Conservation (phyloP, 495 filamentous ascomycete genomes). For the Penicillium macrosclerotiorum region DNA sequence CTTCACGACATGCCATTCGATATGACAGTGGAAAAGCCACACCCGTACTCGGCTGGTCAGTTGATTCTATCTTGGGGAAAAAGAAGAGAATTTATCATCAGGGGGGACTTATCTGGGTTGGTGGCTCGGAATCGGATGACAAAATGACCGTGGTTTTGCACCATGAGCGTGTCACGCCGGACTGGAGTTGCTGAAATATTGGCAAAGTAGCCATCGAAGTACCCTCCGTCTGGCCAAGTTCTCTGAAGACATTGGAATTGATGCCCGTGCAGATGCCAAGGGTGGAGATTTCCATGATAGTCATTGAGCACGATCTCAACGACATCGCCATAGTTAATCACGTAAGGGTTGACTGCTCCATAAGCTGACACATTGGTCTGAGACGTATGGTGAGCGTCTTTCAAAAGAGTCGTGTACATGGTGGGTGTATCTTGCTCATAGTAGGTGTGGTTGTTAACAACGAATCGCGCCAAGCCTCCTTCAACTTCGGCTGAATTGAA, state of each 20-base stretch:
- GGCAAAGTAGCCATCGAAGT: slow-evolving; percentile 30
- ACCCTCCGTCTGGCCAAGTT: slow-evolving; percentile 41
- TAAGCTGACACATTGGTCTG: slow-evolving; percentile 32
- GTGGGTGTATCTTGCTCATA: slow-evolving; percentile 62
- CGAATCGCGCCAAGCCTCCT: slow-evolving; percentile 54
- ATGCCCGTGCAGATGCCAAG: slow-evolving; percentile 65
- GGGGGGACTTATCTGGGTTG: slow-evolving; percentile 47
- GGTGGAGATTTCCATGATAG: slow-evolving; percentile 58
- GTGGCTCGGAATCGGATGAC: slow-evolving; percentile 66
- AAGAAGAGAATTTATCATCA: neutral
- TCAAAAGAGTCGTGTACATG: slow-evolving; percentile 60
- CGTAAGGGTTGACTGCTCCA: slow-evolving; percentile 39
- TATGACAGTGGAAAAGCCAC: neutral
- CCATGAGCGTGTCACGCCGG: slow-evolving; percentile 55
- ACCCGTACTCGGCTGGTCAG: neutral
- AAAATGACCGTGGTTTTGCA: slow-evolving; percentile 55
- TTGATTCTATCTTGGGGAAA: neutral
- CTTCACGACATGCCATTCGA: neutral
- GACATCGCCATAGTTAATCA: slow-evolving; percentile 46
- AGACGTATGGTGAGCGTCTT: slow-evolving; percentile 53
- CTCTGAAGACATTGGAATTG: slow-evolving; percentile 47
- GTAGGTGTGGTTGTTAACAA: slow-evolving; percentile 45
- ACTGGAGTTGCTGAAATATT: slow-evolving; percentile 20
- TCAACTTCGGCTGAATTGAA: slow-evolving; percentile 56
- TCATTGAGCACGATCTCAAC: slow-evolving; percentile 65